Evolutionary conservation across 192 early-diverging fungal species (phyloP).

Genomic region (Haplosporangium gracile): DNA sequence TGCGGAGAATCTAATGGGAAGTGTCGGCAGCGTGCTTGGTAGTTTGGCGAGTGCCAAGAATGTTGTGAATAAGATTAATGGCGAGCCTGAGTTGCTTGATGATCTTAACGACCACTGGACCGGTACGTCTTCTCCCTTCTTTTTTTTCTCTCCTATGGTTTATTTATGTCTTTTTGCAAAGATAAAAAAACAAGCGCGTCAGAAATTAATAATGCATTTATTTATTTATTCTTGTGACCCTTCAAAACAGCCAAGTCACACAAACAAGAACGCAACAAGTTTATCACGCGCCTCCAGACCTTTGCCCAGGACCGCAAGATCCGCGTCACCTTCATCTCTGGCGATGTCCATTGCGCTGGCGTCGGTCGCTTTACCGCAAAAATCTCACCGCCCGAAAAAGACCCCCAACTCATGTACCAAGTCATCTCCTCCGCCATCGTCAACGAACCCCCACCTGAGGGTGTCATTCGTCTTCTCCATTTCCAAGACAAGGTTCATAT

Average conservation of each 20-base stretch:
- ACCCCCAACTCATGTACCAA: slow-evolving; percentile 84
- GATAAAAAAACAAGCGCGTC: not conserved
- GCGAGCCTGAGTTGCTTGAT: slow-evolving; percentile 88
- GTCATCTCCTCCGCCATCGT: slow-evolving; percentile 87
- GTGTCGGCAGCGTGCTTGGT: slow-evolving; percentile 69
- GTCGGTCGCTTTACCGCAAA: slow-evolving; percentile 53
- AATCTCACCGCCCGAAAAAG: slow-evolving; percentile 64
- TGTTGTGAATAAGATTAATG: slow-evolving; percentile 70
- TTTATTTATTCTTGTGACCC: slow-evolving; percentile 2
- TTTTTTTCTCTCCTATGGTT: not conserved
- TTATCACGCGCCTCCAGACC: slow-evolving; percentile 76
- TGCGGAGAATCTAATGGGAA: slow-evolving; percentile 76
- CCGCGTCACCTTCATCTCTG: slow-evolving; percentile 85
- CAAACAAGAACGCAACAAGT: slow-evolving; percentile 75
- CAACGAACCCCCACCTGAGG: slow-evolving; percentile 64
- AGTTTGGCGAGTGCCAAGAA: slow-evolving; percentile 69
- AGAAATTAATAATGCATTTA: not conserved
- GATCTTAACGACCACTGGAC: slow-evolving; percentile 85
- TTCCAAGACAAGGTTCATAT: slow-evolving; percentile 56
- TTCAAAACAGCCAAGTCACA: slow-evolving; percentile 77
- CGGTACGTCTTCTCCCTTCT: not conserved
- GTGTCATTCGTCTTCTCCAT: slow-evolving; percentile 42
- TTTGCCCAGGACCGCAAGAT: slow-evolving; percentile 72
- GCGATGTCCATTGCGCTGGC: slow-evolving; percentile 78
- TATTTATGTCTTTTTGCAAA: not conserved